Conservation (phyloP, 345 rosid genomes). For the Laguncularia racemosa region DNA sequence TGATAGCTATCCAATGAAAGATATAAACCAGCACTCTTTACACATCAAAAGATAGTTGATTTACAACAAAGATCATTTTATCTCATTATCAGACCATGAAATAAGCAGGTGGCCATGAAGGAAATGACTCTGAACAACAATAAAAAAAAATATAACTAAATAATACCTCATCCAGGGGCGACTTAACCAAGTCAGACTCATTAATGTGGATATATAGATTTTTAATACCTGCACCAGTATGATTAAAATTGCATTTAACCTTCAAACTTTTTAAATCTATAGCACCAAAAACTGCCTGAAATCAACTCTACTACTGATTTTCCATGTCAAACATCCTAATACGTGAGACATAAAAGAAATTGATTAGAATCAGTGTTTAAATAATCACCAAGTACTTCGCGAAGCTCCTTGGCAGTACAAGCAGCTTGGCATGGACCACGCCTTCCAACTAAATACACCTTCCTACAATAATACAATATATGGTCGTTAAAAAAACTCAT, state of each 20-base stretch:
- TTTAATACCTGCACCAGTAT: conserved; percentile 51
- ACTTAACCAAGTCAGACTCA: conserved; percentile 47
- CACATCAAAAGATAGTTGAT: no score
- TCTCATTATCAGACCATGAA: no score
- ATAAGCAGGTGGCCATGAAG: not conserved
- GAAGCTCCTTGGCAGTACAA: conserved; percentile 90
- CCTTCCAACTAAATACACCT: conserved; percentile 81
- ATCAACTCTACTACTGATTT: no score
- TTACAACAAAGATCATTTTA: no score
- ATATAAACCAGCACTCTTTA: no score
- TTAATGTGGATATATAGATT: conserved; percentile 40
- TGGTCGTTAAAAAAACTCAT: not conserved
- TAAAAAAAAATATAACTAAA: not conserved
- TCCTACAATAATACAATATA: conserved; percentile 37
- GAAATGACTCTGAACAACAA: not conserved
- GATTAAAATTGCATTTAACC: not conserved
- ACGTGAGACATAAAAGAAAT: no score
- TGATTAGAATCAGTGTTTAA: not conserved
- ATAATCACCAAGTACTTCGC: conserved; percentile 75
- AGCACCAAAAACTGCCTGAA: no score
- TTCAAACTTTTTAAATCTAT: no score
- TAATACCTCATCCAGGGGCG: conserved; percentile 72
- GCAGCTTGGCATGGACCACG: conserved; percentile 98
- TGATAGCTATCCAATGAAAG: no score
- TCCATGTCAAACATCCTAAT: no score